Evolutionary conservation across 163 green algal species (phyloP), one percentile per base, ranked within the genome.

Genomic region (Scenedesmus sp.): DNA sequence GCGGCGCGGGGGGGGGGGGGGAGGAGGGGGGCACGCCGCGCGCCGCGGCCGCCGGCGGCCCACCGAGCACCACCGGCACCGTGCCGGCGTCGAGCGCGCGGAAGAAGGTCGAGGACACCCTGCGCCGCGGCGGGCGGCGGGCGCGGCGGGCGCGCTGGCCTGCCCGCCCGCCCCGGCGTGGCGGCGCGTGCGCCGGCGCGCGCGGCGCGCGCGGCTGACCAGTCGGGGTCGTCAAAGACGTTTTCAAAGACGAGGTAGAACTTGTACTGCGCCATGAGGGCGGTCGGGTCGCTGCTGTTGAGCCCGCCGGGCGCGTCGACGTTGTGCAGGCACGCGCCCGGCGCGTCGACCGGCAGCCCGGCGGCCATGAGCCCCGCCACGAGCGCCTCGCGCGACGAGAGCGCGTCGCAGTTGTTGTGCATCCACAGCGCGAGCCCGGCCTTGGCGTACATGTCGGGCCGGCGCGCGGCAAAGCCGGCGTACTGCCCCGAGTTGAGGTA

Each of bases 231-330:
- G 6, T 34, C 70, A 78, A 78, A 78, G 51, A 67, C 70, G 42
- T 78, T 78, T 22, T 78, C 70, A 78, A 78, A 78, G 26, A 67
- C 54, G 28, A 78, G n/a, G 54, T 78, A 78, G 34, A 78, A 78
- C 70, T 78, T 78, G 24, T 78, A 78, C 6, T 34, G 47, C n/a
- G 70, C 70, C 70, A 78, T 66, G 11, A 78, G 54, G 42, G 62
- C 54, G 11, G 33, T 33, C 5, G 70, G 70, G 47, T 33, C 70
- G 11, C 20, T 26, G 24, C 7, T 33, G 29, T 51, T 50, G 22
- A 53, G 33, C 20, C 33, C 70, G 0, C 33, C 33, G n/a, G n/a
- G n/a, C 22, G 58, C 22, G n/a, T 78, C 70, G 29, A 51, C 36
- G 28, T 78, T 78, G 39, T 58, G 36, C 70, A 78, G 45, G 54